Conservation (phyloP, 257 asterid species). For the Penstemon barbatus region DNA sequence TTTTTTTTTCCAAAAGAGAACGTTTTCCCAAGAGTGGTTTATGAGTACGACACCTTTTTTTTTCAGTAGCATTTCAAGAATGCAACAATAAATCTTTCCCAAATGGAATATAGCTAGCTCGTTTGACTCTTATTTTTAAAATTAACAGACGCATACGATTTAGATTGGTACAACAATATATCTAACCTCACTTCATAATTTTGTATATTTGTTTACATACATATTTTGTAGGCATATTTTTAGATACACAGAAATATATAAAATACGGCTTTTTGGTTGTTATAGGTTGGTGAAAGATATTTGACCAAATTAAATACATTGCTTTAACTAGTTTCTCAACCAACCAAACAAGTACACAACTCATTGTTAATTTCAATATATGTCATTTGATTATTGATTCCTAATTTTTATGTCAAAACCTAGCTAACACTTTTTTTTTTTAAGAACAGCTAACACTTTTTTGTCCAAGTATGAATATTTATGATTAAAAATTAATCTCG, state of each 20-base stretch:
- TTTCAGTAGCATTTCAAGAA: not conserved
- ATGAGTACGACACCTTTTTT: not conserved
- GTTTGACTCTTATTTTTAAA: conserved; percentile 14
- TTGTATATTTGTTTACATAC: not conserved
- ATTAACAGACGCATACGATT: conserved; percentile 5
- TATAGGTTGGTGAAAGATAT: conserved; percentile 30
- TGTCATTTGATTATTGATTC: too few species aligned
- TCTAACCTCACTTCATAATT: conserved; percentile 20
- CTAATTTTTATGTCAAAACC: not conserved
- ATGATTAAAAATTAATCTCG: conserved; percentile 15
- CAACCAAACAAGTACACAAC: conserved; percentile 23
- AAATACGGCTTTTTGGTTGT: not conserved
- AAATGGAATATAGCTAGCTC: conserved; percentile 18
- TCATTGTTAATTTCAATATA: not conserved
- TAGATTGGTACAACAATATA: conserved; percentile 29
- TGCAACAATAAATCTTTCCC: conserved; percentile 1
- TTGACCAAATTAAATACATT: conserved; percentile 19
- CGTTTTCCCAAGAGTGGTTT: too few species aligned
- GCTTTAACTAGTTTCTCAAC: conserved; percentile 33
- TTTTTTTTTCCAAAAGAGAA: too few species aligned
- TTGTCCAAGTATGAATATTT: not conserved
- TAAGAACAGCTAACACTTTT: not conserved
- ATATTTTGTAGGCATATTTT: too few species aligned
- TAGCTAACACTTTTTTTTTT: not conserved
- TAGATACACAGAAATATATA: not conserved